These are phyloP conservation scores for Populus deltoides DNA, from an alignment of 345 rosid species.

Conservation along the genomic window DNA sequence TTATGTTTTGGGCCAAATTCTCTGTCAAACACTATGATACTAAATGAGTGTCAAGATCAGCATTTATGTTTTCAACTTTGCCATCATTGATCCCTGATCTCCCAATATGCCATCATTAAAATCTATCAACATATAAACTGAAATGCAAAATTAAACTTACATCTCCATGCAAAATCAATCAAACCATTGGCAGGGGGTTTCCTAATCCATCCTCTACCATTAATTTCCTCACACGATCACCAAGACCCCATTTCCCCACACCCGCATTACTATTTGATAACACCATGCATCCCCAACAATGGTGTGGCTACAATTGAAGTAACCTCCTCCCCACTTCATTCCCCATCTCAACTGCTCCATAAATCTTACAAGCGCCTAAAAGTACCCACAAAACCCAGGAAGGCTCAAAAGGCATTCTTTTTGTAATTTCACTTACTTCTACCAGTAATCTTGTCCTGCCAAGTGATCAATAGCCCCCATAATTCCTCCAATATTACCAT, in stretches of 20 bases:
- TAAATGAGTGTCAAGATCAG: not conserved
- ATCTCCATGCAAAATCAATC: not conserved
- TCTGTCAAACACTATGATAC: not conserved
- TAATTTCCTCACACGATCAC: conserved; percentile 47
- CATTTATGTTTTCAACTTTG: not conserved
- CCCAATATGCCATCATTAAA: too few relatives aligned
- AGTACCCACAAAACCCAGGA: conserved; percentile 69
- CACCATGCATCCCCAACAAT: conserved; percentile 47
- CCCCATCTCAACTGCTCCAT: conserved; percentile 51
- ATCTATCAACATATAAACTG: too few relatives aligned
- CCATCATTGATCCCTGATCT: too few relatives aligned
- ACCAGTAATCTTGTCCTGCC: conserved; percentile 59
- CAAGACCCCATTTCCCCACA: conserved; percentile 46
- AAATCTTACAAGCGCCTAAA: conserved; percentile 67
- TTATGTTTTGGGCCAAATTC: not conserved
- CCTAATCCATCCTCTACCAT: conserved; percentile 45
- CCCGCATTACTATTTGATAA: conserved; percentile 51
- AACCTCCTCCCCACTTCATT: conserved; percentile 47
- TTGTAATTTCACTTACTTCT: conserved; percentile 49
- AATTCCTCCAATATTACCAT: conserved; percentile 58
- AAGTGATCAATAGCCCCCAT: conserved; percentile 75
- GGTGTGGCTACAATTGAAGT: conserved; percentile 46
- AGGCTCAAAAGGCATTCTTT: conserved; percentile 54
- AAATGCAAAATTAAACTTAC: too few relatives aligned
- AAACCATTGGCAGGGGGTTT: not conserved